phyloP scores from a whole-genome alignment of 257 asterid species.

The Gentiana dahurica region DNA sequence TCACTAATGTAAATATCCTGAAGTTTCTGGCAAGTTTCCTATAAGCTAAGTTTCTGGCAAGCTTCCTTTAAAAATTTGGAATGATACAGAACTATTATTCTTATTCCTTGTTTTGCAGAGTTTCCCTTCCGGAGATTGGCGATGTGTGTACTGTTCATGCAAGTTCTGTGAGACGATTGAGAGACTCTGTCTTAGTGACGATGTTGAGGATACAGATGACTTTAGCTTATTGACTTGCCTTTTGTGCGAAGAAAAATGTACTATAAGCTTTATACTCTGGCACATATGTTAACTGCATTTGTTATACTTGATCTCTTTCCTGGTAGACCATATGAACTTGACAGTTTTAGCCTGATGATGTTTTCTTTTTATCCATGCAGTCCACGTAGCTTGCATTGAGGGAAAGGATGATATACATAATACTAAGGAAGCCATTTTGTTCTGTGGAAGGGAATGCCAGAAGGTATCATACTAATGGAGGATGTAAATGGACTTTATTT shows the following conservation, averaged over 20 bases:
- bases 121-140: constrained; percentile 89
- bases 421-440: constrained; percentile 27
- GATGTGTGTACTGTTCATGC: constrained; percentile 83
- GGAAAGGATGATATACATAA: constrained; percentile 30
- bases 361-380: constrained; percentile 34
- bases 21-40: no score
- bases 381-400: constrained; percentile 50
- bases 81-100: neutral
- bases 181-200: constrained; percentile 26
- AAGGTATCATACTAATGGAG: constrained; percentile 32
- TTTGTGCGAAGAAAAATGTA: constrained; percentile 87
- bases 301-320: neutral
- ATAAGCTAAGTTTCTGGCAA: no score
- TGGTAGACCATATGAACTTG: constrained; percentile 7
- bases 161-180: constrained; percentile 68
- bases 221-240: constrained; percentile 44
- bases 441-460: constrained; percentile 77
- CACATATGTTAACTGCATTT: constrained; percentile 7
- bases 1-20: no score
- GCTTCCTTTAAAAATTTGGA: neutral
- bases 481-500: no score
- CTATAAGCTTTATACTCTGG: constrained; percentile 10
- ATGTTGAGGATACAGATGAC: constrained; percentile 17
- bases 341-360: constrained; percentile 2
- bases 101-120: constrained; percentile 19